phyloP scores from a whole-genome alignment of 2,329 filamentous ascomycete genomes.

The Ophiostoma tasmaniense region DNA sequence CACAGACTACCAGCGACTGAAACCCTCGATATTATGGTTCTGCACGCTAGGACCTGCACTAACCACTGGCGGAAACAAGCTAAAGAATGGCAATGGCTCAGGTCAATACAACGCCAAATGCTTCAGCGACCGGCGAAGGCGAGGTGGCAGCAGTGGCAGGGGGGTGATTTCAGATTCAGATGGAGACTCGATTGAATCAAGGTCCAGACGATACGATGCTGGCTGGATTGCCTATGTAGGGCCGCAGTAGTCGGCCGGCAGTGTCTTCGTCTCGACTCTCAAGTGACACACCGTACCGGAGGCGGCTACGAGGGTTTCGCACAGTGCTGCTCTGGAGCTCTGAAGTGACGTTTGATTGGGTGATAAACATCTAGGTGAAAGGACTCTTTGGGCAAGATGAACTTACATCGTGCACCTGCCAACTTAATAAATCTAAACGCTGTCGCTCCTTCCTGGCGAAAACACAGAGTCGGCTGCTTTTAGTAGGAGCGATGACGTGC shows the following conservation, averaged over 20 bases:
- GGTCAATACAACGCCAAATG: not conserved
- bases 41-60: slow-evolving; percentile 7
- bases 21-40: slow-evolving; percentile 4
- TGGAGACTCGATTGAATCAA: not conserved
- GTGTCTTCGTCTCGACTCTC: not conserved
- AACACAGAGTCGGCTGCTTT: not conserved
- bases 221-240: not conserved
- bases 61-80: not conserved
- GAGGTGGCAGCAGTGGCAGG: not conserved
- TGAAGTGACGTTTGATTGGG: not conserved
- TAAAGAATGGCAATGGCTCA: not conserved
- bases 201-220: not conserved
- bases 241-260: not conserved
- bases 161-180: not conserved
- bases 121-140: not conserved
- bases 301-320: no score
- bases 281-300: no score
- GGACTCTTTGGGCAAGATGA: no score
- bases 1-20: slow-evolving; percentile 6
- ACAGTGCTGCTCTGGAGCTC: no score
- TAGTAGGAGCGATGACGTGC: not conserved
- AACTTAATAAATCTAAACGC: no score
- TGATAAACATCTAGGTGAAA: no score
- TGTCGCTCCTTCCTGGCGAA: not conserved
- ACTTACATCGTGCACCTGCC: no score